Evolutionary conservation across 169 alveolate species (phyloP).

Genomic region (Cryptosporidium canis): DNA sequence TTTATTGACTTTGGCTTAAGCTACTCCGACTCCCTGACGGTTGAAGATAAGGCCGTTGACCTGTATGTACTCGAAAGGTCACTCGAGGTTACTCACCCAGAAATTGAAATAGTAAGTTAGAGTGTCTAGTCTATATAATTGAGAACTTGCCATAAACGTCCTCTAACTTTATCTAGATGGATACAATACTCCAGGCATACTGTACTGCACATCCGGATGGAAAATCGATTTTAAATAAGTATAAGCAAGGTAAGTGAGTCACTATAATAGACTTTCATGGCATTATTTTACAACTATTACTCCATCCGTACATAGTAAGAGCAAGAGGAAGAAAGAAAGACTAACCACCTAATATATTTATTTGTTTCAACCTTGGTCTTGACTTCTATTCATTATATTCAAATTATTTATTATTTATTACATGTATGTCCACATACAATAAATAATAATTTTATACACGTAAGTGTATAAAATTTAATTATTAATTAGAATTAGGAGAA

Average conservation of each 20-base stretch:
- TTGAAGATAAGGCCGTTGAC: slow-evolving; percentile 68
- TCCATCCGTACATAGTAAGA: neutral
- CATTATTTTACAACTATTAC: neutral
- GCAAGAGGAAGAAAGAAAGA: slow-evolving; percentile 69
- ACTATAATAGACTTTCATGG: neutral
- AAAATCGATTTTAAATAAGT: slow-evolving; percentile 10
- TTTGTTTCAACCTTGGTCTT: neutral
- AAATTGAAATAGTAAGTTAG: slow-evolving; percentile 12
- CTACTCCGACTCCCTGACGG: slow-evolving; percentile 49
- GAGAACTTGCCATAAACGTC: neutral
- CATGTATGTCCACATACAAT: slow-evolving; percentile 14
- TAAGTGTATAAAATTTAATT: too few species aligned
- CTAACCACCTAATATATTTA: neutral
- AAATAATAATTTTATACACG: neutral
- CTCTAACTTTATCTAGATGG: slow-evolving; percentile 10
- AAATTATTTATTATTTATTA: neutral
- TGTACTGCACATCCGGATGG: slow-evolving; percentile 12
- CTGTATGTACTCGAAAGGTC: slow-evolving; percentile 65
- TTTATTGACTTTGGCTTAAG: slow-evolving; percentile 68
- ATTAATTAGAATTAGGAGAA: neutral
- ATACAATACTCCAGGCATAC: neutral
- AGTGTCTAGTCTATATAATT: neutral
- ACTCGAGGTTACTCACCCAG: slow-evolving; percentile 57
- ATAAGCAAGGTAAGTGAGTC: slow-evolving; percentile 53
- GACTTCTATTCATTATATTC: neutral